Base-by-base conservation (phyloP, 768 basidiomycete genomes). In the Auricularia auricula-judae region DNA sequence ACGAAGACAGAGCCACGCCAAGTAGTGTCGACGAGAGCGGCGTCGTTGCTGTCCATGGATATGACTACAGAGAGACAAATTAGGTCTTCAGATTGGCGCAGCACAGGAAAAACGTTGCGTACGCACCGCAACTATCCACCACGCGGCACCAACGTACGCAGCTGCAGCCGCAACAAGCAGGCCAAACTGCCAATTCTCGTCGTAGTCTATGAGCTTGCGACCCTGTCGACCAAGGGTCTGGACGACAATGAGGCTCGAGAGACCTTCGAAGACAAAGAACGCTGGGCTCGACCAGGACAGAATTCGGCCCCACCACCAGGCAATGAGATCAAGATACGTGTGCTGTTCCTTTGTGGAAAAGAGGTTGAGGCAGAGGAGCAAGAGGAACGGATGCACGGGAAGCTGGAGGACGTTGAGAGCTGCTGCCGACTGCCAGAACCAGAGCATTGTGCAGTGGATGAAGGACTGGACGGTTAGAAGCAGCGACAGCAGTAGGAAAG, bases 21-120 rank as follows among this genome's bases (percentile, higher is more conserved):
- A 98, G 79, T 10, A 98, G 78, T 2, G 94, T 95, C 1, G 94
- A 91, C 10, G 93, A 89, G 36, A 96, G 79, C 8, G 94, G 90
- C 0, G 91, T 89, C 8, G 86, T 82, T 4, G 92, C 88, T 4
- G 89, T 89, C 2, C 87, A 81, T 33, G 93, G 87, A 74, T 93
- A 95, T 3, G 89, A 84, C 87, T 92, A 67, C 35, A n/a, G 34
- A 63, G 64, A 58, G 56, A n/a, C 5, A 33, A 62, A 29, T 29
- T 29, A 29, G 29, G 29, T 29, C 29, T 29, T 29, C 64, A 61
- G 58, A 56, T 65, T 35, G 56, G 59, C 4, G n/a, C 16, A 60
- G 43, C 62, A 36, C 34, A 16, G 36, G 60, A 43, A 39, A 51
- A 21, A 61, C 42, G 39, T 18, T 18, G 51, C 12, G 62, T 33